These are phyloP conservation scores for Schizopora paradoxa DNA, from an alignment of 1,284 basidiomycete genomes.

Conservation along the genomic window DNA sequence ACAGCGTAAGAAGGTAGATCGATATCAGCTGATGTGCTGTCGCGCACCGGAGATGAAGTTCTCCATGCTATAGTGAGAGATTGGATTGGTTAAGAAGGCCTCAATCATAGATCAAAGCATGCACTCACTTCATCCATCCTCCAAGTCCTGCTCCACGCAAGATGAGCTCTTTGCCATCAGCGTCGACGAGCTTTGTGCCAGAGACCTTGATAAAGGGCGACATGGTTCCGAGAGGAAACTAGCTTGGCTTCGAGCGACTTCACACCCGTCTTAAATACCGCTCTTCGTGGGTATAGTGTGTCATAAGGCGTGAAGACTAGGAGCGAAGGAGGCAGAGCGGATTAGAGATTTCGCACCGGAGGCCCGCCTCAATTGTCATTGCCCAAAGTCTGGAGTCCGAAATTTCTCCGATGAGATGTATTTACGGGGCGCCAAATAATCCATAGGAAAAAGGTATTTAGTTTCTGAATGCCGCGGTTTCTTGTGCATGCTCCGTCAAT, in stretches of 20 bases:
- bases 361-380: background rate
- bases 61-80: conserved; percentile 23
- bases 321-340: background rate
- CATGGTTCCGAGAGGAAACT: background rate
- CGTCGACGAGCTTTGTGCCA: conserved; percentile 29
- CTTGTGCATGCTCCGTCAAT: conserved; percentile 32
- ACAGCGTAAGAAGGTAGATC: background rate
- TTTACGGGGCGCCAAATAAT: background rate
- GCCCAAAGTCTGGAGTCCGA: background rate
- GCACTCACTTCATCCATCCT: conserved; percentile 29
- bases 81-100: background rate
- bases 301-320: conserved; percentile 1
- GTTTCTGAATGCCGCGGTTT: background rate
- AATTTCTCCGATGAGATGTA: background rate
- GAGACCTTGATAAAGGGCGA: conserved; percentile 15
- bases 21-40: background rate
- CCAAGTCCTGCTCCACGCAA: conserved; percentile 32
- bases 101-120: background rate
- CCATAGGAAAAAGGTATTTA: background rate
- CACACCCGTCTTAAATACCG: too few species aligned
- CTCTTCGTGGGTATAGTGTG: too few species aligned
- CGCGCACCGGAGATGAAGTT: conserved; percentile 27
- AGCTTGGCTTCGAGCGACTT: too few species aligned
- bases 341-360: background rate
- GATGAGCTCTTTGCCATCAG: conserved; percentile 27